These are phyloP conservation scores for Hevea brasiliensis DNA, from an alignment of 345 rosid genomes.

Conservation along the genomic window DNA sequence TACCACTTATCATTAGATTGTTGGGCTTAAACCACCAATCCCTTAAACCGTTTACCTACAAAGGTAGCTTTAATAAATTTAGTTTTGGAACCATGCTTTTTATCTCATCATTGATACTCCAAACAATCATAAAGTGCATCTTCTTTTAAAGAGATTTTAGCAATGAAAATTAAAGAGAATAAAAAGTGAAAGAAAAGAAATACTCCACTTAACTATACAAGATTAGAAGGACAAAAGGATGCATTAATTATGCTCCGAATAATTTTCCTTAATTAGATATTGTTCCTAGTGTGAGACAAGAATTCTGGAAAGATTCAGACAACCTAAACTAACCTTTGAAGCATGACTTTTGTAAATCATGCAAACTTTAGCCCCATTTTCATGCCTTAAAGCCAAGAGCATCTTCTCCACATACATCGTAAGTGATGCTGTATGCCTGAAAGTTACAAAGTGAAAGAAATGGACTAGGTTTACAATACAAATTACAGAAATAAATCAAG, in stretches of 20 bases:
- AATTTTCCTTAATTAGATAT: background rate
- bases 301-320: background rate
- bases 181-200: background rate
- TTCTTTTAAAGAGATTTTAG: background rate
- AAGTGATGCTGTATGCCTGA: constrained; percentile 77
- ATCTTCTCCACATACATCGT: constrained; percentile 59
- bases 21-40: background rate
- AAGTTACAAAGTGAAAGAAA: background rate
- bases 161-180: background rate
- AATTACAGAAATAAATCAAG: background rate
- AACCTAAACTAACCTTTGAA: constrained; percentile 47
- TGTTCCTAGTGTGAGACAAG: background rate
- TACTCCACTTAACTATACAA: background rate
- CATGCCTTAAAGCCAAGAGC: constrained; percentile 65
- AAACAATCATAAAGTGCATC: background rate
- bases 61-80: background rate
- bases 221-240: background rate
- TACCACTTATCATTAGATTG: background rate
- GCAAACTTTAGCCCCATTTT: constrained; percentile 61
- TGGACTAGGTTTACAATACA: background rate
- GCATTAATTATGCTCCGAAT: background rate
- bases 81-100: background rate
- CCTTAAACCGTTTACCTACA: background rate
- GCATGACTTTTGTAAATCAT: constrained; percentile 52
- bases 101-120: background rate